phyloP scores from a whole-genome alignment of 78 protist genomes.

The Anaeramoeba ignava region DNA sequence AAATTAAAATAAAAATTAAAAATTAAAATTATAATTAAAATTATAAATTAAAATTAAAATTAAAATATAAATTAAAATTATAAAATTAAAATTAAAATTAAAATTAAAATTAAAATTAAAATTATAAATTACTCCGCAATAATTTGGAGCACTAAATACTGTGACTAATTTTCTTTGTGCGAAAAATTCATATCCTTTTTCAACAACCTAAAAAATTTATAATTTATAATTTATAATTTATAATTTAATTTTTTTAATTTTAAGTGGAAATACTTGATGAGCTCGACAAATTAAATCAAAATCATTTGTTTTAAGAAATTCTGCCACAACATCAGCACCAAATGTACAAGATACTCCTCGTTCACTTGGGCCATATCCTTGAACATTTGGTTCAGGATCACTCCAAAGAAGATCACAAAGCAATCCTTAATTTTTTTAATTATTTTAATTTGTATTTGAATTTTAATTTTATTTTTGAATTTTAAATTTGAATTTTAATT shows the following conservation, averaged over 20 bases:
- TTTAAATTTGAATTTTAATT: too few relatives aligned
- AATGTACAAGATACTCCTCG: conserved; percentile 89
- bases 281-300: conserved; percentile 93
- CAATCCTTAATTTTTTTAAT: too few relatives aligned
- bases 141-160: conserved; percentile 87
- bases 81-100: too few relatives aligned
- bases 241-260: neutral
- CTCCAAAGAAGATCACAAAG: conserved; percentile 49
- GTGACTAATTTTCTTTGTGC: conserved; percentile 94
- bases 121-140: too few relatives aligned
- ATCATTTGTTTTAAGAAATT: conserved; percentile 78
- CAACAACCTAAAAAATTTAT: conserved; percentile 47
- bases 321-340: conserved; percentile 81
- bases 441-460: too few relatives aligned
- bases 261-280: conserved; percentile 69
- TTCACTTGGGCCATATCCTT: conserved; percentile 88
- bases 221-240: conserved; percentile 5
- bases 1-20: too few relatives aligned
- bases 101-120: too few relatives aligned
- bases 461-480: too few relatives aligned
- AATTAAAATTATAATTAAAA: too few relatives aligned
- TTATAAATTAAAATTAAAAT: too few relatives aligned
- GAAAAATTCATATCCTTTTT: conserved; percentile 97
- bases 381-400: conserved; percentile 51
- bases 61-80: too few relatives aligned